These are phyloP conservation scores for Neonectria sp. DNA, from an alignment of 2,329 filamentous ascomycete genomes.

Conservation along the genomic window DNA sequence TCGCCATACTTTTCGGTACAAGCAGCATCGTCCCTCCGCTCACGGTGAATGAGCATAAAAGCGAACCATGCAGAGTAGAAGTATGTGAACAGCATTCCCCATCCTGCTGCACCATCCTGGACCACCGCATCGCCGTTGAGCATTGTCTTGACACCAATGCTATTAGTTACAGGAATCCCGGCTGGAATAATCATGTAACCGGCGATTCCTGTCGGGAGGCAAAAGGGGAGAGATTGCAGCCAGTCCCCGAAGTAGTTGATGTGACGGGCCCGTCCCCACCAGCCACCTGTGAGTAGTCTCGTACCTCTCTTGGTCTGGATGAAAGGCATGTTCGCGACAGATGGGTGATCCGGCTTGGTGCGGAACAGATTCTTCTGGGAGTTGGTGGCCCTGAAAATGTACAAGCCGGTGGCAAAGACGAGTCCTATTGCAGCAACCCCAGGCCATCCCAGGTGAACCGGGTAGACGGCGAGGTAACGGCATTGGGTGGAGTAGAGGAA, in stretches of 20 bases:
- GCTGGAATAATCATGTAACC: constrained; percentile 79
- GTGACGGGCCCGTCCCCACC: constrained; percentile 92
- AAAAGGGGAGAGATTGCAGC: constrained; percentile 91
- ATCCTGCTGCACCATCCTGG: constrained; percentile 80
- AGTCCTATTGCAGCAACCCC: constrained; percentile 75
- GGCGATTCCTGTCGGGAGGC: constrained; percentile 84
- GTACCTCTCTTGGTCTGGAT: constrained; percentile 87
- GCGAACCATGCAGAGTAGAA: constrained; percentile 94
- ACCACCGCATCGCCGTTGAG: constrained; percentile 73
- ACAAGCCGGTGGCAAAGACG: constrained; percentile 79
- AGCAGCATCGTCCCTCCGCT: constrained; percentile 87
- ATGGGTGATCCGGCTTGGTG: constrained; percentile 83
- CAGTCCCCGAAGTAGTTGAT: constrained; percentile 97
- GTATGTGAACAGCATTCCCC: constrained; percentile 90
- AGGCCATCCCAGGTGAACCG: constrained; percentile 77
- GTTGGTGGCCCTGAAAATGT: constrained; percentile 91
- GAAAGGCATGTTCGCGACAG: constrained; percentile 82
- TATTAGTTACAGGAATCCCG: constrained; percentile 53
- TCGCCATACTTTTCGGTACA: constrained; percentile 89
- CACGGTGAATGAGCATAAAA: constrained; percentile 85
- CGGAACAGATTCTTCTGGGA: constrained; percentile 95
- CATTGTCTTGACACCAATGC: constrained; percentile 67
- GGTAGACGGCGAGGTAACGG: constrained; percentile 86
- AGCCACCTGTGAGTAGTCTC: constrained; percentile 84
- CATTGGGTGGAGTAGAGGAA: constrained; percentile 88